Evolutionary conservation across 108 stramenopile genomes (phyloP), one percentile per base, ranked within the genome.

Genomic region (Tribonema minus): DNA sequence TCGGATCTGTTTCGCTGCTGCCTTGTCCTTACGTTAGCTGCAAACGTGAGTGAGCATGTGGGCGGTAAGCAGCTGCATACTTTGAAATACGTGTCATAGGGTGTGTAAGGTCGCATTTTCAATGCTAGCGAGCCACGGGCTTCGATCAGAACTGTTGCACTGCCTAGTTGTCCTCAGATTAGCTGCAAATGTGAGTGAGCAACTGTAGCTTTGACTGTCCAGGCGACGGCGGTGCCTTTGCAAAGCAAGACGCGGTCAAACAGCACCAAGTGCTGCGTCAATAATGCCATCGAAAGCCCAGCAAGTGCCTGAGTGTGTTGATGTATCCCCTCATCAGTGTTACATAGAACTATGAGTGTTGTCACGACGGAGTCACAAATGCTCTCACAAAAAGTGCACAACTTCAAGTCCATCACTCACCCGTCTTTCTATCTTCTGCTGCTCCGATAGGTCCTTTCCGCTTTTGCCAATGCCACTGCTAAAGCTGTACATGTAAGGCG

Each of bases 401-500:
- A 3, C 36, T 37, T n/a, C n/a, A 5, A 3, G 7, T n/a, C 12
- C 65, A 6, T n/a, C 26, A 3, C 71, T 36, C 64, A 75, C 65
- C 74, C 74, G 15, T 37, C 74, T 39, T 64, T 79, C 77, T 37
- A 70, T 20, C 68, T 79, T 79, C 77, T 79, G 77, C 67, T 79
- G 59, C 77, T 78, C 58, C 23, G 68, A 64, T 54, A 36, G 12
- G 1, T 62, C 39, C 37, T 33, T 38, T 25, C 38, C 69, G 4
- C 28, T 30, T 9, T 27, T 61, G 60, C 9, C 30, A 30, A 0
- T 30, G 20, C 29, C 26, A 0, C 60, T 30, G 65, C 33, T 20
- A 2, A 66, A 46, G 30, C 67, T 40, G 12, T 68, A 38, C 15
- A 68, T 40, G 40, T 68, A 38, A 32, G 41, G 67, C 29, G 32